These are phyloP conservation scores for Trichosporon inkin DNA, from an alignment of 1,284 basidiomycete genomes.

Conservation along the genomic window DNA sequence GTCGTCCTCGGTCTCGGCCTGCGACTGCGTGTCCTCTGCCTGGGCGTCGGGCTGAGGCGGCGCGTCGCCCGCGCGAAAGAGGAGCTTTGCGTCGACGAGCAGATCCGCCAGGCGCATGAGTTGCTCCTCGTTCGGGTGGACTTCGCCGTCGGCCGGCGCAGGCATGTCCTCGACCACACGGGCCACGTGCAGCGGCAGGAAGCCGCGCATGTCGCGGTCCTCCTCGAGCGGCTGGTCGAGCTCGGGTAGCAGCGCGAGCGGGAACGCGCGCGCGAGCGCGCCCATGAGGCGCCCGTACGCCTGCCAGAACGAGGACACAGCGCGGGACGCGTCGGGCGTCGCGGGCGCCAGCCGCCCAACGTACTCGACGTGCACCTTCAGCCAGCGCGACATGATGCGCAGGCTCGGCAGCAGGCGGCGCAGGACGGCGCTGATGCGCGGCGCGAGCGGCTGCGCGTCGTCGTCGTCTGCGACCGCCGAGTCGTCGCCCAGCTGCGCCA, in stretches of 20 bases:
- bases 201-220: constrained; percentile 84
- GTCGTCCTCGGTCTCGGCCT: constrained; percentile 68
- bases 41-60: not conserved
- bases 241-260: constrained; percentile 61
- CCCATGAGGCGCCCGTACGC: constrained; percentile 67
- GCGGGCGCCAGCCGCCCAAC: constrained; percentile 47
- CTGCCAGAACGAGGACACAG: constrained; percentile 62
- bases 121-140: constrained; percentile 89
- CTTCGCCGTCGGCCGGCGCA: constrained; percentile 17
- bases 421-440: constrained; percentile 77
- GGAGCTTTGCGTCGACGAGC: constrained; percentile 63
- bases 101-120: constrained; percentile 88
- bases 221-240: constrained; percentile 74
- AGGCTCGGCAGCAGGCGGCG: constrained; percentile 80
- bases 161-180: constrained; percentile 2
- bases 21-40: not conserved
- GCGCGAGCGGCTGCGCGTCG: constrained; percentile 57
- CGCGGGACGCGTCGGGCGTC: constrained; percentile 21
- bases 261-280: constrained; percentile 65
- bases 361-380: constrained; percentile 72
- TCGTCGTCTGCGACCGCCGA: constrained; percentile 32
- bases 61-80: constrained; percentile 37
- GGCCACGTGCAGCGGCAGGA: constrained; percentile 62
- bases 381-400: constrained; percentile 84
- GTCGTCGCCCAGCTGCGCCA: constrained; percentile 38